Base-by-base conservation (phyloP, 805 yeast species). In the Ogataea nakhonphanomensis region DNA sequence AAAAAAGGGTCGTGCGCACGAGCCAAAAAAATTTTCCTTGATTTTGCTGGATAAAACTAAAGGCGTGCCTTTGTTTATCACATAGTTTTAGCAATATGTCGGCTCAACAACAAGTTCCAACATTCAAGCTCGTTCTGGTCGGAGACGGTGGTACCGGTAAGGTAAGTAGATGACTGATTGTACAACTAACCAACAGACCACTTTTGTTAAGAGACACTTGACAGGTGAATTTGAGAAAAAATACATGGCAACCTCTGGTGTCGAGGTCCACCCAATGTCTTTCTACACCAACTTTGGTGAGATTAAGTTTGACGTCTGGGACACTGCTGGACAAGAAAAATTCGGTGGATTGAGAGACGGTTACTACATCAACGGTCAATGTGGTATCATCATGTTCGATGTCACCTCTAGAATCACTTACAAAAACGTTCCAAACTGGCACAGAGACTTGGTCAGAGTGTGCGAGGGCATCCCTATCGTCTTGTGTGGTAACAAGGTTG, bases 111-210 rank as follows among this genome's bases (percentile, higher is more conserved):
- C 83, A 80, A 75, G 95, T 89, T 70, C 98, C 99, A 58, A 87
- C 96, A 55, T 93, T 93, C 73, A 93, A 93, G 78, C 81, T 93
- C 70, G 99, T 93, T 61, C 82, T 93, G 64, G 99, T 93, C 73
- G 99, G 99, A 69, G 99, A 93, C 67, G 99, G 99, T 79, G 99
- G 99, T 81, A 93, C 99, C 71, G 99, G 99, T 76, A 93, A 93
- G 72, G 81, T 76, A 59, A 53, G 79, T 72, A 17, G 8, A 24
- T 8, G n/a, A 25, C 26, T 13, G n/a, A 15, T 17, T 12, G 11
- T 8, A 22, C 15, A 25, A 39, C 48, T 42, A 45, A 45, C 44
- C 32, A 27, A 20, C 57, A 76, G 83, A 93, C 99, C 77, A 93
- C 99, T 45, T 93, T 93, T 61, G 99, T 93, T 69, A 93, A 95